Evolutionary conservation across 2,329 filamentous ascomycete species (phyloP).

Genomic region (Arthrobotrys conoides): DNA sequence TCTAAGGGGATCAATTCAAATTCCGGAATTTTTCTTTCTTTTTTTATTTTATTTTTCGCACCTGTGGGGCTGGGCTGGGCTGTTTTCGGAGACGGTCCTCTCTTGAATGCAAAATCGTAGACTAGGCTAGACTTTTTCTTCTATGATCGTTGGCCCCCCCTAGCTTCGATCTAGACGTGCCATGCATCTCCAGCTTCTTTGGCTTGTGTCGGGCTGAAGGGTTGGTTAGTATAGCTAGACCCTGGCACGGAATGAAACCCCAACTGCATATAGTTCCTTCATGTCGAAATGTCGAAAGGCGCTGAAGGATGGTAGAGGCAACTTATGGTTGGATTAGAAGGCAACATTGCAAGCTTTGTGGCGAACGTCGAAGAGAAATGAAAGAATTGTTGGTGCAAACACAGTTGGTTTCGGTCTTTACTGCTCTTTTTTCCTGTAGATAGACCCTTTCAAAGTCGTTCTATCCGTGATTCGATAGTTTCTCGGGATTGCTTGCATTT

Average conservation of each 20-base stretch:
- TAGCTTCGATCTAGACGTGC: conserved; percentile 6
- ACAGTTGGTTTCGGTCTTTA: not conserved
- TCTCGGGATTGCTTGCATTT: conserved; percentile 2
- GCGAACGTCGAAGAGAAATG: conserved; percentile 2
- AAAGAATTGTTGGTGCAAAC: not conserved
- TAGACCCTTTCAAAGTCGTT: not conserved
- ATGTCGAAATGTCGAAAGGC: no score
- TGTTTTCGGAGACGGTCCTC: not conserved
- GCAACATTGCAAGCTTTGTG: not conserved
- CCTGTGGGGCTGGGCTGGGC: not conserved
- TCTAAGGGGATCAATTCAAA: conserved; percentile 52
- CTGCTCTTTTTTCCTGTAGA: not conserved
- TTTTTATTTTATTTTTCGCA: conserved; percentile 15
- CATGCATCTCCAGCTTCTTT: not conserved
- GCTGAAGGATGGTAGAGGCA: not conserved
- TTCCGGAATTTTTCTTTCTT: conserved; percentile 11
- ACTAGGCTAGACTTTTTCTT: not conserved
- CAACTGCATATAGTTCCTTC: conserved; percentile 18
- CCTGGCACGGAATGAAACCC: conserved; percentile 5
- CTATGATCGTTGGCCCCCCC: not conserved
- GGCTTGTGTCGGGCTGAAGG: not conserved
- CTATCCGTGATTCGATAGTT: conserved; percentile 1
- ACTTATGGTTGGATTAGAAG: conserved; percentile 2
- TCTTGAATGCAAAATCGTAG: not conserved
- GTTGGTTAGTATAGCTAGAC: not conserved